phyloP scores from a whole-genome alignment of 768 basidiomycete genomes.

The Boletus reticuloceps region DNA sequence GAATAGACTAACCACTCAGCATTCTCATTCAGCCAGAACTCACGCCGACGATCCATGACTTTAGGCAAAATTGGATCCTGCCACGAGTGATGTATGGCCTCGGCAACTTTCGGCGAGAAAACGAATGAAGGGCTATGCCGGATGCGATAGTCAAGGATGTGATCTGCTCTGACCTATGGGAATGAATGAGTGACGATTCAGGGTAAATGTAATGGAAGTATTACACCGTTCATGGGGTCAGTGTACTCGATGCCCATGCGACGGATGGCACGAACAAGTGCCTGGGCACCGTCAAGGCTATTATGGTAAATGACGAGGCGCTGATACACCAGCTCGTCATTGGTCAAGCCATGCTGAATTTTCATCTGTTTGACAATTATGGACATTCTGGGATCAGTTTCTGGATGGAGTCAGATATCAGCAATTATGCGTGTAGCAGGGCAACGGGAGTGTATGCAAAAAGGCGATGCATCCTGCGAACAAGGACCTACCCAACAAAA shows the following conservation, averaged over 20 bases:
- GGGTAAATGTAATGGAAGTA: not conserved
- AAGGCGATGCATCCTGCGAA: not conserved
- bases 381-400: not conserved
- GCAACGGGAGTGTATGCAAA: too few relatives aligned
- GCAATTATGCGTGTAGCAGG: too few relatives aligned
- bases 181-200: not conserved
- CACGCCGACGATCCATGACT: not conserved
- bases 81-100: conserved; percentile 1
- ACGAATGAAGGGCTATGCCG: not conserved
- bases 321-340: not conserved
- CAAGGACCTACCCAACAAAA: not conserved
- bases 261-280: not conserved
- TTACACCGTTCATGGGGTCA: not conserved
- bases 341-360: conserved; percentile 2
- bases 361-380: conserved; percentile 1
- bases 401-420: not conserved
- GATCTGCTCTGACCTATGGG: not conserved
- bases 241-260: not conserved
- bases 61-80: conserved; percentile 1
- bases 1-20: not conserved
- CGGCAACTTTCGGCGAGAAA: not conserved
- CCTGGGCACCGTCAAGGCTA: not conserved
- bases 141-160: not conserved
- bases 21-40: not conserved
- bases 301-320: not conserved